Evolutionary conservation across 495 filamentous ascomycete species (phyloP), one percentile per base, ranked within the genome.

Genomic region (Xylaria nigripes): DNA sequence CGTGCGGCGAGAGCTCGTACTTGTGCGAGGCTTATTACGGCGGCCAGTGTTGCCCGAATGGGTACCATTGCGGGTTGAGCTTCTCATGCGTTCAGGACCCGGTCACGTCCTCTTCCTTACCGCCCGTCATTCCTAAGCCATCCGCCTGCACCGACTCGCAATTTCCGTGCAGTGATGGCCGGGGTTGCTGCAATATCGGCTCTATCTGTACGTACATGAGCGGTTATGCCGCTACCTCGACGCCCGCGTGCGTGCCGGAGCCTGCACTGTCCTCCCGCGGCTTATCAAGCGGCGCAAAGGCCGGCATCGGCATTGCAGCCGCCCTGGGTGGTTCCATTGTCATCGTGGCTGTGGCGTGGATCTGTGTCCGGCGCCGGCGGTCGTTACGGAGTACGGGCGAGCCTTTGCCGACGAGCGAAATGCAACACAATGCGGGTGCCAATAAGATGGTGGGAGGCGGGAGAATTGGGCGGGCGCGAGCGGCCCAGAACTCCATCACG

Each of bases 161-260:
- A 68, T 86, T 87, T 53, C 68, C 80, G 46, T 91, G 87, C 68
- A 76, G 79, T 47, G 82, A 86, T 52, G 76, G 81, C 2, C 83
- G 82, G 43, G 87, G 87, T 3, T 93, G 88, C 69, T 93, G 88
- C 62, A 79, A 81, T 18, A 79, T 81, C 2, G 85, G 84, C 3
- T 76, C 83, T 42, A 68, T 83, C 57, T 93, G 88, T 63, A 81
- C 82, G 41, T 77, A 76, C 36, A 38, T 50, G 0, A 67, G 75
- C 2, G 76, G 78, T 15, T 76, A 75, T 2, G 76, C 75, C 0
- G 65, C 76, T 3, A 58, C 81, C 16, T 71, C 61, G 6, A 45
- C 60, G 0, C 59, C 60, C n/a, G 56, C 41, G 7, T 70, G 67
- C 45, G 67, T 53, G 3, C 30, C 51, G 2, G 56, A 59, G 41